A percentile compares a stretch with the other conserved stretches of the same genome.
These are phyloP conservation scores for Epithemia pelagica DNA, from an alignment of 108 stramenopile genomes.

Conservation along the genomic window DNA sequence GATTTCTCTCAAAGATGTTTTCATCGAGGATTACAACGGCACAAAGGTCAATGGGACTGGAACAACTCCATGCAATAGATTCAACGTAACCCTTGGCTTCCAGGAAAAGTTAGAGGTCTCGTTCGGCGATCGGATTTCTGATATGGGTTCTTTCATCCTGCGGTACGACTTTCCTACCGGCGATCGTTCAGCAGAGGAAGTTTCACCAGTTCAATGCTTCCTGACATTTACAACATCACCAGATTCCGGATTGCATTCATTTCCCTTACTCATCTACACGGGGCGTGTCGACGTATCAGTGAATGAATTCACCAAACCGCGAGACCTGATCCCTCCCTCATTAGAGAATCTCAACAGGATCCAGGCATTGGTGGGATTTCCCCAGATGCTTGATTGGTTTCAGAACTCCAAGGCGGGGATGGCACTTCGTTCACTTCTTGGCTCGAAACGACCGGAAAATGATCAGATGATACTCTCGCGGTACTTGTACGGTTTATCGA, in stretches of 20 bases:
- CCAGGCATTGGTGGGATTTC: constrained; percentile 11
- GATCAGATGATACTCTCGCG: constrained; percentile 2
- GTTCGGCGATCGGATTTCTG: constrained; percentile 7
- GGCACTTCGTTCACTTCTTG: constrained; percentile 14
- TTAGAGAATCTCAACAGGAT: neutral
- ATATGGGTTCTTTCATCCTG: constrained; percentile 24
- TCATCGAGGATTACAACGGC: constrained; percentile 22
- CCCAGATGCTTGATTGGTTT: constrained; percentile 26
- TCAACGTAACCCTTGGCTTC: constrained; percentile 16
- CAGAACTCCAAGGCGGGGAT: constrained; percentile 21
- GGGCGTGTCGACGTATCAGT: constrained; percentile 29
- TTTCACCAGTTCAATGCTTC: constrained; percentile 20
- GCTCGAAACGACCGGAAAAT: neutral
- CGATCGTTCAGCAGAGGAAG: constrained; percentile 7
- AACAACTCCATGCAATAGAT: constrained; percentile 18
- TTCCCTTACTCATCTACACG: constrained; percentile 33
- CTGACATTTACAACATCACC: constrained; percentile 28
- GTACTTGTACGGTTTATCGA: constrained; percentile 4
- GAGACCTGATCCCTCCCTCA: neutral
- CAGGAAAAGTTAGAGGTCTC: constrained; percentile 2
- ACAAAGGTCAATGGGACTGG: constrained; percentile 1
- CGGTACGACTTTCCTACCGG: constrained; percentile 22
- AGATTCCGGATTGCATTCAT: constrained; percentile 16
- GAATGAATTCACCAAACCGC: neutral
- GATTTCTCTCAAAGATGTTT: constrained; percentile 1